Base-by-base conservation (phyloP, 805 yeast genomes). In the Jamesozyma rosinii region DNA sequence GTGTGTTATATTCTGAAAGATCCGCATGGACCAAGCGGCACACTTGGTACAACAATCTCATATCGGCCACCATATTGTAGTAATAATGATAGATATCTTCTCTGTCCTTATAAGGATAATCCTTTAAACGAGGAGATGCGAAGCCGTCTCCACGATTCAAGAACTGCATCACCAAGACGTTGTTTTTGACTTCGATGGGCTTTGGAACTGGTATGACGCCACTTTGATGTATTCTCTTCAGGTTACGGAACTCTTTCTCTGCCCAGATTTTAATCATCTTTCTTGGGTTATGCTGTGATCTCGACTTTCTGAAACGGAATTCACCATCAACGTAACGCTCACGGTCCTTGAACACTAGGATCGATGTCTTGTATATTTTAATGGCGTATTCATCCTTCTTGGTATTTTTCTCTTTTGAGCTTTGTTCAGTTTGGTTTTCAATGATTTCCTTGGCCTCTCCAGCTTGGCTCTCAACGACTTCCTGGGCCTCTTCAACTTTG, bases 241-340 rank as follows among this genome's bases (percentile, higher is more conserved):
- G 71, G 59, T 92, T 92, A 44, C 99, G 68, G 52, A 89, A 90
- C 66, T 92, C 99, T 59, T 92, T 92, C 61, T 92, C 98, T 0
- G 98, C 97, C 99, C 99, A 92, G 20, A 89, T 75, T 62, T 86
- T 87, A 49, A 92, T 95, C 97, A 92, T 90, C 59, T 90, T 90
- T 57, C 98, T 74, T 9, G 97, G 97, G 58, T 92, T 92, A 51
- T 88, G 87, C 55, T 85, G 88, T 33, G 79, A 76, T 53, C 90
- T 86, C 5, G 85, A 74, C 58, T 85, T 83, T 57, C 97, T 70
- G 66, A 92, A 92, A 44, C 99, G 70, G 64, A 77, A 90, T 66
- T 92, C 99, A 31, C 98, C 98, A 59, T 83, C 89, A 15, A 92
- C 97, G 57, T 92, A 92, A 53, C 97, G 67, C 57, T 94, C 97